These are phyloP conservation scores for Coelastrella sp. DNA, from an alignment of 139 green algal species.

Conservation along the genomic window DNA sequence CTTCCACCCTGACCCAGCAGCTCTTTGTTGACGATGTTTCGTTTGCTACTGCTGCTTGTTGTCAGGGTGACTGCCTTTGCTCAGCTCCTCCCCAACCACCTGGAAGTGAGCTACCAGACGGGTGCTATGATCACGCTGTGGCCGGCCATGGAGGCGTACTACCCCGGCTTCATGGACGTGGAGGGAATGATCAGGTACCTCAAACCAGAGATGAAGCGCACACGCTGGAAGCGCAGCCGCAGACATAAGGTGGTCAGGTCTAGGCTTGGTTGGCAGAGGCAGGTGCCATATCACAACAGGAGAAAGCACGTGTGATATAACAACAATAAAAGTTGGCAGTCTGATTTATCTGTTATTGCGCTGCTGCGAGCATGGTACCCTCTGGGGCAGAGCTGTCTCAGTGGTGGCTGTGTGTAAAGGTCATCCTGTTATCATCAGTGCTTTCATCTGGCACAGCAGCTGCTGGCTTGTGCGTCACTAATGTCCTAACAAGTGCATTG, in stretches of 20 bases:
- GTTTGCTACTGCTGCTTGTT: background rate
- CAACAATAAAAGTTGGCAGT: background rate
- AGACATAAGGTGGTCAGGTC: background rate
- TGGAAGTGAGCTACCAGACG: conserved; percentile 43
- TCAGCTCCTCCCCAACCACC: conserved; percentile 50
- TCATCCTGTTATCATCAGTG: no score
- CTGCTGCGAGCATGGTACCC: no score
- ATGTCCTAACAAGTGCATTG: no score
- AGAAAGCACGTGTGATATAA: background rate
- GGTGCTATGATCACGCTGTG: conserved; percentile 34
- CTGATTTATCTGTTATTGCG: no score
- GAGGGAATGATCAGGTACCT: conserved; percentile 17
- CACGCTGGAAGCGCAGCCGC: background rate
- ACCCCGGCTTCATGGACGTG: conserved; percentile 29
- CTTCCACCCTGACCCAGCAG: background rate
- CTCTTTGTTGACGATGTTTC: background rate
- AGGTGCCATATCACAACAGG: conserved; percentile 22
- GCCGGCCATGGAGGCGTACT: conserved; percentile 46
- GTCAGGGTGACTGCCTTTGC: background rate
- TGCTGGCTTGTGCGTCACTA: no score
- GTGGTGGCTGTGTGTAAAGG: no score
- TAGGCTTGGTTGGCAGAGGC: conserved; percentile 13
- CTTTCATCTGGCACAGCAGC: no score
- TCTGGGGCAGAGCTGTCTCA: no score
- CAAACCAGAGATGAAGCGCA: background rate